Evolutionary conservation across 2,329 filamentous ascomycete species (phyloP).

Genomic region (Periconia sp.): DNA sequence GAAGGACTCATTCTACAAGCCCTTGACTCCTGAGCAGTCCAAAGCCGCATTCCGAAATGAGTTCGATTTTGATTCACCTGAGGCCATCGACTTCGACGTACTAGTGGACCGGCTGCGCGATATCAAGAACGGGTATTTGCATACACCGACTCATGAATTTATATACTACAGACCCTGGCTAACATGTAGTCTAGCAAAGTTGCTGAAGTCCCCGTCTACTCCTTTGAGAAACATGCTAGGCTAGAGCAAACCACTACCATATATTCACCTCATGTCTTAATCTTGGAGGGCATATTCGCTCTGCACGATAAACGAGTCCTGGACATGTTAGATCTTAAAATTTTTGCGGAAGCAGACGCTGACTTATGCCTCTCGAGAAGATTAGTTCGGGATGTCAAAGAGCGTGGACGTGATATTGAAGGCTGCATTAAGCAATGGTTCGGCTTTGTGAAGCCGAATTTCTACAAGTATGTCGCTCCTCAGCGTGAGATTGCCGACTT

Average conservation of each 20-base stretch:
- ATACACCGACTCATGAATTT: background rate
- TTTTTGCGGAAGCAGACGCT: slow-evolving; percentile 94
- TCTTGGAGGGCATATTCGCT: slow-evolving; percentile 94
- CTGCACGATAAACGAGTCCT: slow-evolving; percentile 84
- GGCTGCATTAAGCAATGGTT: slow-evolving; percentile 99
- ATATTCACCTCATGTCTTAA: slow-evolving; percentile 94
- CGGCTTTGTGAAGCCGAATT: slow-evolving; percentile 92
- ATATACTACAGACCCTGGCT: slow-evolving; percentile 10
- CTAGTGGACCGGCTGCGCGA: slow-evolving; percentile 78
- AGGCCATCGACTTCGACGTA: slow-evolving; percentile 92
- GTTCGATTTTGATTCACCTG: slow-evolving; percentile 92
- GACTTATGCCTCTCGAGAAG: slow-evolving; percentile 90
- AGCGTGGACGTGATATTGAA: slow-evolving; percentile 87
- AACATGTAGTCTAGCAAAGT: slow-evolving; percentile 62
- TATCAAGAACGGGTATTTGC: slow-evolving; percentile 82
- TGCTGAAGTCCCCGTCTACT: slow-evolving; percentile 92
- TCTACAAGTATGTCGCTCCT: slow-evolving; percentile 89
- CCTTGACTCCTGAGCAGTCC: slow-evolving; percentile 76
- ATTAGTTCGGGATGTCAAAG: slow-evolving; percentile 84
- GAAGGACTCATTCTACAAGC: slow-evolving; percentile 97
- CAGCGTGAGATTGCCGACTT: slow-evolving; percentile 91
- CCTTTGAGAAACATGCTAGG: slow-evolving; percentile 87
- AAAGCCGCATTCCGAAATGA: slow-evolving; percentile 83
- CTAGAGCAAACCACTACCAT: slow-evolving; percentile 79
- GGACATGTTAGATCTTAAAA: slow-evolving; percentile 88